Base-by-base conservation (phyloP, 2,329 filamentous ascomycete species). In the Niveomyces coronatus region DNA sequence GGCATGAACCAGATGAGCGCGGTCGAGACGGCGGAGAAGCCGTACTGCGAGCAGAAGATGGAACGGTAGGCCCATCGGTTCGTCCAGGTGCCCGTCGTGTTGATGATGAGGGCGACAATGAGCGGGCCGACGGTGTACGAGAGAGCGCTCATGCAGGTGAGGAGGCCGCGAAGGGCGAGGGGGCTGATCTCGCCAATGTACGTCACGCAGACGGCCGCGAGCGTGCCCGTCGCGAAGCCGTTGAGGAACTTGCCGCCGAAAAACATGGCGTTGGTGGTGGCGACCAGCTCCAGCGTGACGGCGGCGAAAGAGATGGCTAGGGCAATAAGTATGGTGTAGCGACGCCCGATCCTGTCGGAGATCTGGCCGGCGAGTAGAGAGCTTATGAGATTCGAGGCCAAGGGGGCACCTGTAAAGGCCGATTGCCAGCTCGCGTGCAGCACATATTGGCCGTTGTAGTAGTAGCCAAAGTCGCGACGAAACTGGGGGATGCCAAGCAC, bases 401-500 rank as follows among this genome's bases (percentile, higher is more conserved):
- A 54, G 3, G 63, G 62, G 0, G 52, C 64, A 9, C 61, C 63
- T 27, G 56, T 54, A 43, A 67, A 66, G 5, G 64, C 63, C 15
- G 53, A 55, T 44, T 68, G 63, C 65, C 64, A 68, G 13, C 58
- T 54, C 4, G 61, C 56, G 11, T 57, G 48, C 8, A 67, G 47
- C 6, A 64, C 61, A 49, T 60, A 66, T 39, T 49, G 49, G 1
- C 52, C 57, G 1, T 55, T 51, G 31, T 52, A 62, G 6, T 46
- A 38, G 31, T 53, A 45, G 0, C 63, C 64, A 47, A 68, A 67
- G 44, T 67, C 63, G 41, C 66, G 55, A 23, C 62, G 53, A 46
- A 67, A 68, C 38, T 60, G 42, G 3, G 64, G 64, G n/a, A 68
- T 62, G 16, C 61, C 56, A 28, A 66, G 53, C 17, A 64, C 56